phyloP scores from a whole-genome alignment of 2,329 filamentous ascomycete genomes.

The Leptoxyphium fumago region DNA sequence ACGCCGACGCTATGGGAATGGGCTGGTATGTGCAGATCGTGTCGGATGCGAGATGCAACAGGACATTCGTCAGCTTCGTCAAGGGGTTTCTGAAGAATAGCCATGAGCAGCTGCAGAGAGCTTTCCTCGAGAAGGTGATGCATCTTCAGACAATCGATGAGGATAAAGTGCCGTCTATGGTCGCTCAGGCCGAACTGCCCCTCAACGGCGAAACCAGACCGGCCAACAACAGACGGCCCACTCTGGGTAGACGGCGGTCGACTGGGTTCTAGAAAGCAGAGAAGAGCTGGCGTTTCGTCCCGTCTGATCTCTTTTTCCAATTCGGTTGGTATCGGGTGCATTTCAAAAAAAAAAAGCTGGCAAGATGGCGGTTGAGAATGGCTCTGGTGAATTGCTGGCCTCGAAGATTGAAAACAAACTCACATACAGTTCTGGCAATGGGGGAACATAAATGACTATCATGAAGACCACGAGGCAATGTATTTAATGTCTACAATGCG shows the following conservation, averaged over 20 bases:
- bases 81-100: conserved; percentile 20
- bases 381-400: too few relatives aligned
- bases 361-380: too few relatives aligned
- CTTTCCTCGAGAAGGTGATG: conserved; percentile 17
- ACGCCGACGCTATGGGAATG: conserved; percentile 7
- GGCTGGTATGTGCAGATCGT: conserved; percentile 20
- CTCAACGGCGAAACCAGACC: background rate
- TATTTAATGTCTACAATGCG: background rate
- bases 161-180: background rate
- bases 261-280: background rate
- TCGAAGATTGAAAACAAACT: too few relatives aligned
- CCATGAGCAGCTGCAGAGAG: conserved; percentile 15
- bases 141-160: conserved; percentile 1
- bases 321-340: too few relatives aligned
- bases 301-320: too few relatives aligned
- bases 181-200: background rate
- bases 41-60: conserved; percentile 18
- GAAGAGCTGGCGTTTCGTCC: too few relatives aligned
- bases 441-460: background rate
- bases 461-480: background rate
- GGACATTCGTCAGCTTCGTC: conserved; percentile 19
- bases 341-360: too few relatives aligned
- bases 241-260: background rate
- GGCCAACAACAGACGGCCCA: background rate
- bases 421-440: too few relatives aligned